Conservation (phyloP, 257 asterid species). For the Solanum dulcamara region DNA sequence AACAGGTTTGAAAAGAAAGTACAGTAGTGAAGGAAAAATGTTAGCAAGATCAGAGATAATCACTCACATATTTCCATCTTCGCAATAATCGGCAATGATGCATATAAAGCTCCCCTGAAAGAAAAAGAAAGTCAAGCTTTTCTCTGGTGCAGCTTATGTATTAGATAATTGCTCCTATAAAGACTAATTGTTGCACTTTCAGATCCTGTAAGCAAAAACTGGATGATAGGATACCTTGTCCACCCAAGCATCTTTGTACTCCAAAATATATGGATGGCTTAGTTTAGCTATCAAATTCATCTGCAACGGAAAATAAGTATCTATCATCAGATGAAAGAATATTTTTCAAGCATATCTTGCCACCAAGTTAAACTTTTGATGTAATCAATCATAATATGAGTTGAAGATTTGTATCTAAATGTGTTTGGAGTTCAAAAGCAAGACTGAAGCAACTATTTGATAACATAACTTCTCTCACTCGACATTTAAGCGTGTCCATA, state of each 20-base stretch:
- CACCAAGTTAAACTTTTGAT: not conserved
- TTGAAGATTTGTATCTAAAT: not conserved
- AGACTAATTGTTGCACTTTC: not conserved
- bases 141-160: not conserved
- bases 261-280: conserved; percentile 75
- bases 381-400: not conserved
- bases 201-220: not conserved
- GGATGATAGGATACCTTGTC: conserved; percentile 46
- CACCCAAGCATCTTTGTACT: conserved; percentile 87
- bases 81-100: conserved; percentile 65
- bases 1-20: not conserved
- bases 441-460: not conserved
- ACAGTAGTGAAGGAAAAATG: not conserved
- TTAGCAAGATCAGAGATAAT: not conserved
- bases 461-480: not conserved
- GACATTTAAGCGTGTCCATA: not conserved
- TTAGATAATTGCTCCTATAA: not conserved
- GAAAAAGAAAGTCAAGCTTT: conserved; percentile 4
- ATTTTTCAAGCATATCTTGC: not conserved
- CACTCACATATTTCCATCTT: conserved; percentile 84
- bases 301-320: conserved; percentile 23
- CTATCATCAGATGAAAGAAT: not conserved
- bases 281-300: conserved; percentile 58
- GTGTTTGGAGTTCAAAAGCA: not conserved
- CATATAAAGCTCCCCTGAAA: conserved; percentile 62